Percentiles rank a stretch among this genome's conserved stretches.
These are phyloP conservation scores for Phytophthora crassamura DNA, from an alignment of 352 stramenopile genomes.

Conservation along the genomic window DNA sequence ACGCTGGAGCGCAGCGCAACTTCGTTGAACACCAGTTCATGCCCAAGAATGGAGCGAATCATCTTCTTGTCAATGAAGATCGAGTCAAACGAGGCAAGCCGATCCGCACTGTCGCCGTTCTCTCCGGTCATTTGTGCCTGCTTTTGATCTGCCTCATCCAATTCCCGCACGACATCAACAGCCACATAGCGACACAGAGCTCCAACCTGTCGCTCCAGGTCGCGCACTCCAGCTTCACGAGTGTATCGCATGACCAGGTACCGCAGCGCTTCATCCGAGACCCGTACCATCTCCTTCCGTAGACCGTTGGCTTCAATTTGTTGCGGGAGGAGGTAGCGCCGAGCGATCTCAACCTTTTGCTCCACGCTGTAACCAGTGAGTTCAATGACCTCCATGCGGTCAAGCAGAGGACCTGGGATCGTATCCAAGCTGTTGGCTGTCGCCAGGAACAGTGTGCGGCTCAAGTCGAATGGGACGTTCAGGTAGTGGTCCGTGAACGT, in stretches of 20 bases:
- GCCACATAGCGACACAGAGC: slow-evolving; percentile 80
- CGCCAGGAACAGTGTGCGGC: slow-evolving; percentile 84
- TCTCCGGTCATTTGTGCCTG: slow-evolving; percentile 14
- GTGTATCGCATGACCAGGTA: slow-evolving; percentile 87
- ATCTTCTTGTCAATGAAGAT: slow-evolving; percentile 57
- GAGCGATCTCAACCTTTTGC: slow-evolving; percentile 86
- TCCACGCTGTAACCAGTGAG: slow-evolving; percentile 83
- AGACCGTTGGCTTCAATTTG: slow-evolving; percentile 83
- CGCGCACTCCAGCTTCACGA: slow-evolving; percentile 86
- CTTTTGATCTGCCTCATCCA: slow-evolving; percentile 31
- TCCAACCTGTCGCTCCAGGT: slow-evolving; percentile 81
- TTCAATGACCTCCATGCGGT: slow-evolving; percentile 89
- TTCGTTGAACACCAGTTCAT: slow-evolving; percentile 78
- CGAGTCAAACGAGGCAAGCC: slow-evolving; percentile 39
- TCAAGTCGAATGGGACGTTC: slow-evolving; percentile 90
- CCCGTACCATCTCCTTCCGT: slow-evolving; percentile 45
- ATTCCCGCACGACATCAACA: slow-evolving; percentile 70
- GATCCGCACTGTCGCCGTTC: slow-evolving; percentile 16
- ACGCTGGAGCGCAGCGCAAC: slow-evolving; percentile 72
- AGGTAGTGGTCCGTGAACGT: slow-evolving; percentile 90
- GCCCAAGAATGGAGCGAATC: slow-evolving; percentile 69
- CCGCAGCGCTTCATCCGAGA: slow-evolving; percentile 67
- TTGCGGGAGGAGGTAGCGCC: slow-evolving; percentile 77
- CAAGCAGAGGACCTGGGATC: slow-evolving; percentile 75
- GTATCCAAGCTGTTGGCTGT: slow-evolving; percentile 86